phyloP scores from a whole-genome alignment of 495 filamentous ascomycete species.

The Penicillium robsamsonii region DNA sequence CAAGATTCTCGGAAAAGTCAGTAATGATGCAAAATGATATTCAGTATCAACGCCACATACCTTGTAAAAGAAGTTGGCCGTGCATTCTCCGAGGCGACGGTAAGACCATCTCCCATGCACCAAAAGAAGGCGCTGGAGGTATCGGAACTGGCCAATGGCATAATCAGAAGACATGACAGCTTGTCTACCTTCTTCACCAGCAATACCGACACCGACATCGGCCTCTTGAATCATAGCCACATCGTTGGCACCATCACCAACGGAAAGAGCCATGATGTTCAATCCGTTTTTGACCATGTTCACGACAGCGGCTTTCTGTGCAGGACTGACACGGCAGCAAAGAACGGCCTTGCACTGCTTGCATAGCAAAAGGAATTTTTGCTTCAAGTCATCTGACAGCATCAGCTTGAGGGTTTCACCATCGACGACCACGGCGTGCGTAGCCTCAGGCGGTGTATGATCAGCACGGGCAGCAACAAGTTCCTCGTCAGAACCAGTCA shows the following conservation, averaged over 20 bases:
- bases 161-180: constrained; percentile 99
- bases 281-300: constrained; percentile 90
- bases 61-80: constrained; percentile 99
- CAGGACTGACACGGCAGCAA: constrained; percentile 95
- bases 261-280: constrained; percentile 94
- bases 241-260: constrained; percentile 98
- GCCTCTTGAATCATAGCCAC: constrained; percentile 99
- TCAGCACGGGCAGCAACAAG: constrained; percentile 72
- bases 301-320: constrained; percentile 97
- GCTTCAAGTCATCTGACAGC: constrained; percentile 74
- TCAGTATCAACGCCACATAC: constrained; percentile 31
- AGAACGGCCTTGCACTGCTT: constrained; percentile 97
- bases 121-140: constrained; percentile 83
- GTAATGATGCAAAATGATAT: constrained; percentile 13
- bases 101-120: constrained; percentile 98
- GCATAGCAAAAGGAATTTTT: constrained; percentile 92
- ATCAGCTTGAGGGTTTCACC: constrained; percentile 92
- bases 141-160: constrained; percentile 97
- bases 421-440: constrained; percentile 96
- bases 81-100: constrained; percentile 85
- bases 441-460: constrained; percentile 80
- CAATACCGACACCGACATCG: constrained; percentile 96
- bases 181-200: constrained; percentile 93
- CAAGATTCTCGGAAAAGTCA: constrained; percentile 66
- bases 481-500: constrained; percentile 87